phyloP scores from a whole-genome alignment of 2,329 filamentous ascomycete genomes.

The Lojkania enalia region DNA sequence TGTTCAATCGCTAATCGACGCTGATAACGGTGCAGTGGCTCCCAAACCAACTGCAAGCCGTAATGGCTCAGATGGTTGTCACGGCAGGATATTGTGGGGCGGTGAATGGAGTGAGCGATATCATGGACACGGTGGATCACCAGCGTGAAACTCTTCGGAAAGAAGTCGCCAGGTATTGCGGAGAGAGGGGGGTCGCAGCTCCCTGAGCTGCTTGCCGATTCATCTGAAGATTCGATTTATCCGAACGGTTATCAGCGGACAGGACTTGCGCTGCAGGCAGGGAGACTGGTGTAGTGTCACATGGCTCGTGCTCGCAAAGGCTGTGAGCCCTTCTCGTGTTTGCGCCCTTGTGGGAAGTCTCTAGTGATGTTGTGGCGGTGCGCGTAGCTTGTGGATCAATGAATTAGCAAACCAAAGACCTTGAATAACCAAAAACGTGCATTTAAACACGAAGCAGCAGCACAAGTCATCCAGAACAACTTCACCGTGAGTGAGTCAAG shows the following conservation, averaged over 20 bases:
- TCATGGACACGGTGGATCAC: constrained; percentile 68
- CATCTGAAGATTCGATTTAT: background rate
- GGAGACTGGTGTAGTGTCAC: too few relatives aligned
- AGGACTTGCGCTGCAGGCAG: too few relatives aligned
- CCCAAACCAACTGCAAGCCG: constrained; percentile 77
- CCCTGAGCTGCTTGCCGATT: constrained; percentile 22
- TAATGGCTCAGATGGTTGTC: constrained; percentile 69
- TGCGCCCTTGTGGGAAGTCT: too few relatives aligned
- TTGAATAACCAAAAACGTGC: too few relatives aligned
- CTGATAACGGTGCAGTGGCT: constrained; percentile 60
- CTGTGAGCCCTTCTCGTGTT: too few relatives aligned
- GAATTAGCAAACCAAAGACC: too few relatives aligned
- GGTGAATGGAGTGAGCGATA: constrained; percentile 56
- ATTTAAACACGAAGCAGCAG: too few relatives aligned
- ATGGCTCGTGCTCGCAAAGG: too few relatives aligned
- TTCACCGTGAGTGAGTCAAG: too few relatives aligned
- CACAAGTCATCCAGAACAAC: too few relatives aligned
- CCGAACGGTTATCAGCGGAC: background rate
- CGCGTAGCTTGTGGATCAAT: too few relatives aligned
- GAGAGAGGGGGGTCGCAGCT: constrained; percentile 56
- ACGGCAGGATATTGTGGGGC: constrained; percentile 56
- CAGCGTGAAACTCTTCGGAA: constrained; percentile 69
- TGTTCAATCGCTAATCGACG: constrained; percentile 4
- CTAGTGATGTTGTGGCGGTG: too few relatives aligned
- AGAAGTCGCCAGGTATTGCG: constrained; percentile 76